Evolutionary conservation across 2,329 filamentous ascomycete species (phyloP).

Genomic region (Diplodia intermedia): DNA sequence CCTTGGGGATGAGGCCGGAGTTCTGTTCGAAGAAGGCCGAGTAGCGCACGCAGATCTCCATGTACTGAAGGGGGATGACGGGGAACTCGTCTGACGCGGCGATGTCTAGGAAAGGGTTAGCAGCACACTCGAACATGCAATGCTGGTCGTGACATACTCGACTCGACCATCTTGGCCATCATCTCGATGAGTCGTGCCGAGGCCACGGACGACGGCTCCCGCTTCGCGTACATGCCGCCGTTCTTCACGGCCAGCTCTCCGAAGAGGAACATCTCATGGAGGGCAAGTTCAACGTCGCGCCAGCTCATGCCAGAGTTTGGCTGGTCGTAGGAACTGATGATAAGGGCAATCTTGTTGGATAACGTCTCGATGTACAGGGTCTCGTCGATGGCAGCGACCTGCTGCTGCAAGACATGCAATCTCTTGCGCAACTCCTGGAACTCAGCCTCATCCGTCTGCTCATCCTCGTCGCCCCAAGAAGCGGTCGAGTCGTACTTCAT

Average conservation of each 20-base stretch:
- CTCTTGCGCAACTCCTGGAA: conserved; percentile 94
- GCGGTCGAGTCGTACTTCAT: conserved; percentile 98
- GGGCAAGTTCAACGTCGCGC: conserved; percentile 90
- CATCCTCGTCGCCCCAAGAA: conserved; percentile 90
- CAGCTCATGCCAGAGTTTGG: conserved; percentile 74
- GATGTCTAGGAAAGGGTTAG: conserved; percentile 64
- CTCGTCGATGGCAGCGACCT: conserved; percentile 88
- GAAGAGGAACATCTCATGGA: conserved; percentile 95
- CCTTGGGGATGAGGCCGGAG: conserved; percentile 78
- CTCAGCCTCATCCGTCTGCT: conserved; percentile 95
- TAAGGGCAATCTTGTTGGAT: conserved; percentile 84
- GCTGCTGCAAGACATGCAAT: conserved; percentile 89
- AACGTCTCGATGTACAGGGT: conserved; percentile 85
- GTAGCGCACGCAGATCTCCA: conserved; percentile 98
- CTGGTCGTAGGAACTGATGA: conserved; percentile 72
- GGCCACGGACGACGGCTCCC: conserved; percentile 77
- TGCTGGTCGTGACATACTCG: conserved; percentile 63
- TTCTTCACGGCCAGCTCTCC: conserved; percentile 92
- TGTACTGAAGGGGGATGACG: conserved; percentile 91
- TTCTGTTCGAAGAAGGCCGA: conserved; percentile 90
- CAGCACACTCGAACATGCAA: neutral
- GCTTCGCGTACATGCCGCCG: conserved; percentile 85
- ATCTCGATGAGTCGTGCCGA: conserved; percentile 84
- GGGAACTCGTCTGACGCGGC: conserved; percentile 81
- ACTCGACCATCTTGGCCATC: conserved; percentile 96